Evolutionary conservation across 1,284 basidiomycete species (phyloP).

Genomic region (Leccinum griseonigrum): DNA sequence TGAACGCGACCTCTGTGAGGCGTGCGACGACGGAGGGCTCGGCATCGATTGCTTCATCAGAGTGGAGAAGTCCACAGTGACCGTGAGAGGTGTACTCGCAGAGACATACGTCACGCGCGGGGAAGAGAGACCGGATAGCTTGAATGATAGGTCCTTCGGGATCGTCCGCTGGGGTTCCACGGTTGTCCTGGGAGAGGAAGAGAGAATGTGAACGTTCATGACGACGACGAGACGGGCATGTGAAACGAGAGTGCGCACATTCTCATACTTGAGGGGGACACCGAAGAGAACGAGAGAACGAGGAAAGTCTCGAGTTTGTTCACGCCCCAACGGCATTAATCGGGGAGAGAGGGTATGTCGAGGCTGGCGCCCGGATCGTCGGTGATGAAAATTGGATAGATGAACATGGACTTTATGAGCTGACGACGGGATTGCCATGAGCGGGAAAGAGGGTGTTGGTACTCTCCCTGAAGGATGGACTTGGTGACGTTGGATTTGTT

Average conservation of each 20-base stretch:
- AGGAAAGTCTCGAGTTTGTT: constrained; percentile 90
- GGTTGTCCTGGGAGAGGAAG: constrained; percentile 59
- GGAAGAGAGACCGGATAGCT: constrained; percentile 81
- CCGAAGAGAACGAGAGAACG: constrained; percentile 89
- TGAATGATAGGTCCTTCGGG: constrained; percentile 89
- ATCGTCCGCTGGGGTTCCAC: constrained; percentile 90
- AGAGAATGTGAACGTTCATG: not conserved
- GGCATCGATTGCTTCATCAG: constrained; percentile 75
- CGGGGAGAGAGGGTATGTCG: constrained; percentile 76
- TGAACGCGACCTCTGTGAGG: constrained; percentile 89
- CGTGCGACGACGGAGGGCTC: constrained; percentile 73
- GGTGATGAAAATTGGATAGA: constrained; percentile 97
- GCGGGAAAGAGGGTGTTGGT: constrained; percentile 85
- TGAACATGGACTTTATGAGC: constrained; percentile 89
- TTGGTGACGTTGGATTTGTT: constrained; percentile 26
- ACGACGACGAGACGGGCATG: not conserved
- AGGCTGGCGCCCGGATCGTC: constrained; percentile 86
- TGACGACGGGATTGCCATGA: constrained; percentile 77
- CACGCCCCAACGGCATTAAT: constrained; percentile 91
- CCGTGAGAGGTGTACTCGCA: constrained; percentile 99
- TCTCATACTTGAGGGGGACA: constrained; percentile 82
- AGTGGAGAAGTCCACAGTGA: constrained; percentile 86
- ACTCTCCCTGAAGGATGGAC: constrained; percentile 89
- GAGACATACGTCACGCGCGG: constrained; percentile 91
- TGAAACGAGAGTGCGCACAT: constrained; percentile 51